A percentile compares a stretch with the other conserved stretches of the same genome.
These are phyloP conservation scores for Arthrobotrys conoides DNA, from an alignment of 2,329 filamentous ascomycete genomes.

Conservation along the genomic window DNA sequence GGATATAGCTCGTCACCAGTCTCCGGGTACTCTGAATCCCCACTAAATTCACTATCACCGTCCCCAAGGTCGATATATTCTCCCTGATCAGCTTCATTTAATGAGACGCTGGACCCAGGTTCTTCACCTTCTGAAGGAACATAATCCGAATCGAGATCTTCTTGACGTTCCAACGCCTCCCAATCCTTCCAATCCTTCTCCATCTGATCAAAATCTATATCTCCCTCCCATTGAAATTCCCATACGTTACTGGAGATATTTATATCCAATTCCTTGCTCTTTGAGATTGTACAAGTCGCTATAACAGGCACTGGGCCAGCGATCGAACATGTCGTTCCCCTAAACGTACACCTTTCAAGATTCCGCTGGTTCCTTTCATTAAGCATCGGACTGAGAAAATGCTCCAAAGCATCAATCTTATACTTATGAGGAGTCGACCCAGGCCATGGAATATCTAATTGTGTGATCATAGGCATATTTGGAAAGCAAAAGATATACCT, in stretches of 20 bases:
- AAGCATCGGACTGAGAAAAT: background rate
- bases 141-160: constrained; percentile 2
- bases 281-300: background rate
- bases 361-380: background rate
- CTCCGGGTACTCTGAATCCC: constrained; percentile 4
- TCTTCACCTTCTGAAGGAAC: background rate
- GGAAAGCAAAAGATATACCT: background rate
- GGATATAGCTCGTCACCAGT: constrained; percentile 9
- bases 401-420: background rate
- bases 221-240: constrained; percentile 9
- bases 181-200: background rate
- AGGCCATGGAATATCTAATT: background rate
- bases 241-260: background rate
- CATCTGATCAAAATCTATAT: constrained; percentile 5
- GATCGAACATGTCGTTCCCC: background rate
- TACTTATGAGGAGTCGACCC: background rate
- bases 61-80: too few relatives aligned
- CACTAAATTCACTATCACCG: background rate
- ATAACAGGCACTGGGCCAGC: background rate
- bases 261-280: background rate
- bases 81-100: background rate
- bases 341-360: background rate
- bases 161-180: background rate
- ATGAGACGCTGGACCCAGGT: background rate
- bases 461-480: background rate